A percentile compares a stretch with the other conserved stretches of the same genome.
phyloP scores from a whole-genome alignment of 1,284 basidiomycete genomes.

The Salmacisia buchloeana region DNA sequence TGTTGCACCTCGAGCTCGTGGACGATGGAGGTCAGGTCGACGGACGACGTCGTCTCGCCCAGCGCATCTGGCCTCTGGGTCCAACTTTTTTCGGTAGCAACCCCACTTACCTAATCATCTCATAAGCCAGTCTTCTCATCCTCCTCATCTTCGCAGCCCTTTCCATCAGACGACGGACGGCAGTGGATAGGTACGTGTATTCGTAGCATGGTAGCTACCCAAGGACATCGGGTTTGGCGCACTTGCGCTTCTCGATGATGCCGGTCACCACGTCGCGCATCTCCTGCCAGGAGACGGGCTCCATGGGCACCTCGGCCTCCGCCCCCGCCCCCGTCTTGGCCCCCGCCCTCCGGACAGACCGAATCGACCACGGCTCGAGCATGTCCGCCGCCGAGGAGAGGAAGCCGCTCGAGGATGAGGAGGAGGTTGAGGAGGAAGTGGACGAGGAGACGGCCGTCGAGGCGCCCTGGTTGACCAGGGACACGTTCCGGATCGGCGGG shows the following conservation, averaged over 20 bases:
- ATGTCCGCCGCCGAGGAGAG: constrained; percentile 2
- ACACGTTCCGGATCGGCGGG: background rate
- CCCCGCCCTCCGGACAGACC: background rate
- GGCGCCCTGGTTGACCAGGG: background rate
- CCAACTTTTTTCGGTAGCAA: no score
- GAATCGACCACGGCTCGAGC: background rate
- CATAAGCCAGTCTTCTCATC: no score
- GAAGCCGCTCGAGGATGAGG: background rate
- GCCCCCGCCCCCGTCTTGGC: background rate
- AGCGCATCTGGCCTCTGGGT: no score
- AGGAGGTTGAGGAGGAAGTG: background rate
- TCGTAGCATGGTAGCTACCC: no score
- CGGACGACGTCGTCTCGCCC: no score
- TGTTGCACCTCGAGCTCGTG: no score
- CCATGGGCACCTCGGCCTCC: constrained; percentile 18
- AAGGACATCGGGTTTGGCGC: constrained; percentile 65
- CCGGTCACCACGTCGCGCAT: constrained; percentile 83
- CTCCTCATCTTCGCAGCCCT: background rate
- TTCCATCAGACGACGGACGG: background rate
- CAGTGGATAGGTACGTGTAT: no score
- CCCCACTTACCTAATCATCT: no score
- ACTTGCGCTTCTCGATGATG: constrained; percentile 74
- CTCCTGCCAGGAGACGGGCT: constrained; percentile 71
- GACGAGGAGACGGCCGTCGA: constrained; percentile 12
- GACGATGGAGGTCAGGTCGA: no score